A percentile compares a stretch with the other conserved stretches of the same genome.
Conservation (phyloP, 257 asterid genomes). For the Salvia rosmarinus region DNA sequence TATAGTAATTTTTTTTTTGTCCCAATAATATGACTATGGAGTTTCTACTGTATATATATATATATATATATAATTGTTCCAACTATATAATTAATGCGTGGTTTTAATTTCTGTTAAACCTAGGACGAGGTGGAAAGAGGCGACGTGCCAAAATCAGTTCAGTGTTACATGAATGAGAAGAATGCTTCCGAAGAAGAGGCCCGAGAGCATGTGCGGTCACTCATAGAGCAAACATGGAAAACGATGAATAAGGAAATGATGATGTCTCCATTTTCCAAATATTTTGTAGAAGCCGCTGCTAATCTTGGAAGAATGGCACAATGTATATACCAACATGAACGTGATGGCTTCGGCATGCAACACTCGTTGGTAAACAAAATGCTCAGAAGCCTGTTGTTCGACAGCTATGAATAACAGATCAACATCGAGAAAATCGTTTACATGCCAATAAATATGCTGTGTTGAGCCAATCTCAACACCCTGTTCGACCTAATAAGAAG, state of each 20-base stretch:
- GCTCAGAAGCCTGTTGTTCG: neutral
- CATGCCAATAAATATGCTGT: too few relatives aligned
- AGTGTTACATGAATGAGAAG: slow-evolving; percentile 57
- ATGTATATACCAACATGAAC: slow-evolving; percentile 53
- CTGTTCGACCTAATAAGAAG: too few relatives aligned
- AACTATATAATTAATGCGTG: too few relatives aligned
- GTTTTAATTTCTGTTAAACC: too few relatives aligned
- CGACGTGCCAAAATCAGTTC: slow-evolving; percentile 40
- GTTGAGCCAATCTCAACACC: too few relatives aligned
- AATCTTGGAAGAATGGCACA: slow-evolving; percentile 56
- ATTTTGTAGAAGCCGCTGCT: slow-evolving; percentile 34
- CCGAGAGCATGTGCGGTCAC: neutral
- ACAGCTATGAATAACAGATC: neutral
- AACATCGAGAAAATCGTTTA: too few relatives aligned
- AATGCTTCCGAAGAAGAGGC: slow-evolving; percentile 43
- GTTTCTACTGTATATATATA: too few relatives aligned
- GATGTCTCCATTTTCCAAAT: slow-evolving; percentile 28
- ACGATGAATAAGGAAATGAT: slow-evolving; percentile 36
- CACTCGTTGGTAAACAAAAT: neutral
- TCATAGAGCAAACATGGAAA: slow-evolving; percentile 44
- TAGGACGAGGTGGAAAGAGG: slow-evolving; percentile 49
- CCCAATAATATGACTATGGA: too few relatives aligned
- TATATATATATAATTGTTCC: too few relatives aligned
- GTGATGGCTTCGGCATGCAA: slow-evolving; percentile 55
- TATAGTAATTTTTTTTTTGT: too few relatives aligned